These are phyloP conservation scores for Tritrichomonas musculus DNA, from an alignment of 208 protist species.

Conservation along the genomic window DNA sequence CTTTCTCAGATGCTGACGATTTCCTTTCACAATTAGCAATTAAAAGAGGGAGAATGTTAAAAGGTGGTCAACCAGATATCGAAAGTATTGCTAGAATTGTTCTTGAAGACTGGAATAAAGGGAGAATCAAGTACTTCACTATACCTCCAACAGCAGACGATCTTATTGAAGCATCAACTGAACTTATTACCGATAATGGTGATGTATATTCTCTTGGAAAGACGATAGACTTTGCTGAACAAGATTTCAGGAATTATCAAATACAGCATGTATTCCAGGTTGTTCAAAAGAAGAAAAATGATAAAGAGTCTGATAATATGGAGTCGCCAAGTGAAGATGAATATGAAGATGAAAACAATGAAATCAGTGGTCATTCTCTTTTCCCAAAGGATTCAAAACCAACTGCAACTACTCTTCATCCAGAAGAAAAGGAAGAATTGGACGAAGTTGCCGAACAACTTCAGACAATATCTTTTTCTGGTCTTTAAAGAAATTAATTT, in stretches of 20 bases:
- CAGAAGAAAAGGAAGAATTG: not conserved
- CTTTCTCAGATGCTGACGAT: slow-evolving; percentile 36
- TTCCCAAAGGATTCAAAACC: not conserved
- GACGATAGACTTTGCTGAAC: not conserved
- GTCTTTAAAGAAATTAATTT: too few species aligned
- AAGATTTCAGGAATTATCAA: slow-evolving; percentile 21
- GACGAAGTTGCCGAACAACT: not conserved
- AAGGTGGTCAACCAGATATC: slow-evolving; percentile 47
- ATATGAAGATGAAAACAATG: not conserved
- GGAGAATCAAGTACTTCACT: slow-evolving; percentile 46
- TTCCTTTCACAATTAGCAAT: slow-evolving; percentile 34
- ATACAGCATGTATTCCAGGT: slow-evolving; percentile 20
- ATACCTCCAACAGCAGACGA: slow-evolving; percentile 30
- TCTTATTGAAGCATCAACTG: not conserved
- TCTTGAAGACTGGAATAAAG: slow-evolving; percentile 48
- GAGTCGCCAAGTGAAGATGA: not conserved
- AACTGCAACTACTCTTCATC: not conserved
- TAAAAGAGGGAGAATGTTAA: slow-evolving; percentile 40
- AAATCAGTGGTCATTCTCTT: too few species aligned
- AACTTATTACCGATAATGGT: not conserved
- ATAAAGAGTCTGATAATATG: not conserved
- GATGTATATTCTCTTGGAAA: not conserved
- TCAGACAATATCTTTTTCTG: not conserved
- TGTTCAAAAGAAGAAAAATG: not conserved
- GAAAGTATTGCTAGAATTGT: slow-evolving; percentile 39